Evolutionary conservation across 2,329 filamentous ascomycete species (phyloP).

Genomic region (Raffaelea arxii): DNA sequence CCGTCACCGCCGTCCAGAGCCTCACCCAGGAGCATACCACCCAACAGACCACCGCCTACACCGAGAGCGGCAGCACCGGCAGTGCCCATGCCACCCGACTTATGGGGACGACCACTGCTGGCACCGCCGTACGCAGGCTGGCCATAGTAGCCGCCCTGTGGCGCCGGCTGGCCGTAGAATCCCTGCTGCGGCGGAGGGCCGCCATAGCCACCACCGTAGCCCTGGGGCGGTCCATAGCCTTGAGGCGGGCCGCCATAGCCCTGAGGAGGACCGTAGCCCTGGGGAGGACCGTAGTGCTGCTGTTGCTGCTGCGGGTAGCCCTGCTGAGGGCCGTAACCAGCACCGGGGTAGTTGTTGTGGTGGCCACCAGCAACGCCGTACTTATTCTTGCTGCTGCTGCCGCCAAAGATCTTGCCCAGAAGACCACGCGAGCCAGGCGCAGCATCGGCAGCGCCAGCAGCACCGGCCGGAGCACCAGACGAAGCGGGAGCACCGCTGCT

Average conservation of each 20-base stretch:
- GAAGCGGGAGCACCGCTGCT: constrained; percentile 19
- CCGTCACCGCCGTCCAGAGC: constrained; percentile 55
- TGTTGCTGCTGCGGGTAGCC: constrained; percentile 18
- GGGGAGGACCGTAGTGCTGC: constrained; percentile 20
- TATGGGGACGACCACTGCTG: constrained; percentile 20
- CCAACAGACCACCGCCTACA: constrained; percentile 70
- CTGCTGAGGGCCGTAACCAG: constrained; percentile 12
- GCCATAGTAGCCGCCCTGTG: constrained; percentile 21
- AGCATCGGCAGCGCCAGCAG: not conserved
- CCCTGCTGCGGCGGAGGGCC: constrained; percentile 1
- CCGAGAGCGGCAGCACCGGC: constrained; percentile 68
- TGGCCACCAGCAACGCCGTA: not conserved
- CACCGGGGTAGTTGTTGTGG: constrained; percentile 18
- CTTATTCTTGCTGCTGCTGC: constrained; percentile 26
- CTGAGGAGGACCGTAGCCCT: constrained; percentile 16
- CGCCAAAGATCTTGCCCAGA: constrained; percentile 42
- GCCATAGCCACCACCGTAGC: constrained; percentile 21
- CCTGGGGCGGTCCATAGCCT: constrained; percentile 11
- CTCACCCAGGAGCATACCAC: constrained; percentile 62
- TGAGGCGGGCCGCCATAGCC: constrained; percentile 22
- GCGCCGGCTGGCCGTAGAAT: constrained; percentile 13
- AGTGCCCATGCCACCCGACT: constrained; percentile 46
- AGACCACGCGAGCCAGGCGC: constrained; percentile 31
- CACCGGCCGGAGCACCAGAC: not conserved
- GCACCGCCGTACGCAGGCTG: constrained; percentile 30